Evolutionary conservation across 2,329 filamentous ascomycete species (phyloP).

Genomic region (Colletotrichum melonis): DNA sequence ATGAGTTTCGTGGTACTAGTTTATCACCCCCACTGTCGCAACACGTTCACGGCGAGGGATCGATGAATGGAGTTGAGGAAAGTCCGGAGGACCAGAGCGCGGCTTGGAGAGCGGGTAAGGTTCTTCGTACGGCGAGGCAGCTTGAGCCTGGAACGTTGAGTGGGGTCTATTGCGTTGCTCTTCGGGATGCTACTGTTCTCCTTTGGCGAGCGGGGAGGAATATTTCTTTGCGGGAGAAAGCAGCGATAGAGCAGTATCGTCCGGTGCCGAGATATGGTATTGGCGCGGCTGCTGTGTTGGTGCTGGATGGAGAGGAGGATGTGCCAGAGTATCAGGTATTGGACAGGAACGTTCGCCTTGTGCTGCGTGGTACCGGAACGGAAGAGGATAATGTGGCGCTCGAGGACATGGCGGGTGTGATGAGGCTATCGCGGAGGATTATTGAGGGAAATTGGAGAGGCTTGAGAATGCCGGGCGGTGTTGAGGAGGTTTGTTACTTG

Average conservation of each 20-base stretch:
- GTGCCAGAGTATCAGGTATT: background rate
- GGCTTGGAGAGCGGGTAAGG: background rate
- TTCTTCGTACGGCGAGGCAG: background rate
- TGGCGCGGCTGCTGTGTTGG: background rate
- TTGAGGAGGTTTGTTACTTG: background rate
- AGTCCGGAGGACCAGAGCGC: background rate
- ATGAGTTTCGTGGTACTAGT: background rate
- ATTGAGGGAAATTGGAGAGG: background rate
- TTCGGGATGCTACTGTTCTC: background rate
- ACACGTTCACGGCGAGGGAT: background rate
- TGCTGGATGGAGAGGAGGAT: background rate
- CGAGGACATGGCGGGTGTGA: background rate
- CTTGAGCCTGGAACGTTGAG: background rate
- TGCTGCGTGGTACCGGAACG: background rate
- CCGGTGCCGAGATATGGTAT: background rate
- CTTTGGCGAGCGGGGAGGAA: background rate
- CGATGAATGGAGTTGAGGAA: background rate
- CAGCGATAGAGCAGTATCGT: too few relatives aligned
- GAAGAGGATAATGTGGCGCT: background rate
- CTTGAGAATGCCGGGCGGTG: background rate
- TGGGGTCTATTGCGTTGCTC: background rate
- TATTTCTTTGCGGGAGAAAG: background rate
- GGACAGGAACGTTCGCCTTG: background rate
- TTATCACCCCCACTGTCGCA: background rate
- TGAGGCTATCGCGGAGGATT: background rate